Conservation (phyloP, 1,139 yeast species). For the Kodamaea derodonti region DNA sequence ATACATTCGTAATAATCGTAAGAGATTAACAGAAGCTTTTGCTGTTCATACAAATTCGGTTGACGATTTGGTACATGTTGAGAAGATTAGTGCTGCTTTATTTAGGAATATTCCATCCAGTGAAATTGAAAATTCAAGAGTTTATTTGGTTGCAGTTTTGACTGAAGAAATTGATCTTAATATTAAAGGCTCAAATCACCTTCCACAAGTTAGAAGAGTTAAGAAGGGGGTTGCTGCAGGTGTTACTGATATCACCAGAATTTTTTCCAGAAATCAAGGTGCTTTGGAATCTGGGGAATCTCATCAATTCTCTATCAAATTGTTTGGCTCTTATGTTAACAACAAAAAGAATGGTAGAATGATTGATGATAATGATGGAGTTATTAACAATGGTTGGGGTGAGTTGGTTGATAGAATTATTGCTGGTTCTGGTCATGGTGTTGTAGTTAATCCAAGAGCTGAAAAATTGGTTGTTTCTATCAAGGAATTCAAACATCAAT, state of each 20-base stretch:
- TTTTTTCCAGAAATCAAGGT: constrained; percentile 65
- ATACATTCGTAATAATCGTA: constrained; percentile 63
- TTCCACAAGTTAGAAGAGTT: constrained; percentile 38
- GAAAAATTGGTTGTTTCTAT: constrained; percentile 67
- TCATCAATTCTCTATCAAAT: constrained; percentile 66
- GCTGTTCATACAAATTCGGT: constrained; percentile 62
- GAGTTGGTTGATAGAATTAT: constrained; percentile 77
- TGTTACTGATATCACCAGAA: constrained; percentile 78
- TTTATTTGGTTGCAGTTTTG: constrained; percentile 64
- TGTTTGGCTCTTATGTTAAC: constrained; percentile 65
- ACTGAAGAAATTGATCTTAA: constrained; percentile 54
- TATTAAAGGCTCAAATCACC: constrained; percentile 22
- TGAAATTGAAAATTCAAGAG: constrained; percentile 57
- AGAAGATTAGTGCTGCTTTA: constrained; percentile 72
- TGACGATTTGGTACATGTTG: constrained; percentile 56
- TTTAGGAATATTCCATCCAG: constrained; percentile 76
- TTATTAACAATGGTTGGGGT: constrained; percentile 80
- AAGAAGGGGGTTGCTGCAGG: constrained; percentile 88
- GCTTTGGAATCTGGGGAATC: constrained; percentile 58
- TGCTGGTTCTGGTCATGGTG: constrained; percentile 71
- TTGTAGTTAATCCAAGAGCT: constrained; percentile 80
- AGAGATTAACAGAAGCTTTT: constrained; percentile 76
- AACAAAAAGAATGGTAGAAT: constrained; percentile 23
- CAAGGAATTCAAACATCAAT: constrained; percentile 68
- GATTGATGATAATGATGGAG: constrained; percentile 19